phyloP scores from a whole-genome alignment of 2,329 filamentous ascomycete genomes.

The Ophiostoma pallidulum region DNA sequence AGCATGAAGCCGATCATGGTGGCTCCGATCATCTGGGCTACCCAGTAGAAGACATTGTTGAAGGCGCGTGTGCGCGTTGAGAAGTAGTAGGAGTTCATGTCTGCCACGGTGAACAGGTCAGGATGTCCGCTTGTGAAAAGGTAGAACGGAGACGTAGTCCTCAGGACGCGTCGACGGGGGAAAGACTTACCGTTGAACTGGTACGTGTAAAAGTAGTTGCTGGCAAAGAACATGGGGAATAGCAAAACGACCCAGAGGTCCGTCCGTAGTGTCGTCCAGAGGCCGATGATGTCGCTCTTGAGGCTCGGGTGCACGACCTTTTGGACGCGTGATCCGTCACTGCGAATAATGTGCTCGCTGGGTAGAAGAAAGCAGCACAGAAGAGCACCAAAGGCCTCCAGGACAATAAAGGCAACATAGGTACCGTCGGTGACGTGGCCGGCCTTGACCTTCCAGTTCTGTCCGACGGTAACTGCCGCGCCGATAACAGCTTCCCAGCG shows the following conservation, averaged over 20 bases:
- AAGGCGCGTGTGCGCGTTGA: slow-evolving; percentile 8
- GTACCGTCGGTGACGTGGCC: slow-evolving; percentile 19
- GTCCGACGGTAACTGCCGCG: slow-evolving; percentile 20
- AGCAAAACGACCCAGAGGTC: slow-evolving; percentile 1
- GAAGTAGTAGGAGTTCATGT: slow-evolving; percentile 8
- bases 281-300: slow-evolving; percentile 3
- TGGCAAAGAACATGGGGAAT: slow-evolving; percentile 67
- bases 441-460: slow-evolving; percentile 8
- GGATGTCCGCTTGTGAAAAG: background rate
- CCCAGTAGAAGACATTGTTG: slow-evolving; percentile 12
- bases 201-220: slow-evolving; percentile 79
- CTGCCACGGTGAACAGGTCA: background rate
- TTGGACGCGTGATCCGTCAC: slow-evolving; percentile 8
- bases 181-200: slow-evolving; percentile 54
- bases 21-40: slow-evolving; percentile 11
- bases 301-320: slow-evolving; percentile 5
- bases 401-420: slow-evolving; percentile 21
- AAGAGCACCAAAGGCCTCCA: slow-evolving; percentile 17
- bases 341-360: slow-evolving; percentile 8
- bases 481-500: slow-evolving; percentile 19
- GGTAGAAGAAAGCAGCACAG: slow-evolving; percentile 16
- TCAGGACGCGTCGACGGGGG: no score
- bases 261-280: slow-evolving; percentile 4
- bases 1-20: slow-evolving; percentile 5
- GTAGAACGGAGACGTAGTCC: background rate